Base-by-base conservation (phyloP, 768 basidiomycete genomes). In the Dictyophora rubrovolvata region DNA sequence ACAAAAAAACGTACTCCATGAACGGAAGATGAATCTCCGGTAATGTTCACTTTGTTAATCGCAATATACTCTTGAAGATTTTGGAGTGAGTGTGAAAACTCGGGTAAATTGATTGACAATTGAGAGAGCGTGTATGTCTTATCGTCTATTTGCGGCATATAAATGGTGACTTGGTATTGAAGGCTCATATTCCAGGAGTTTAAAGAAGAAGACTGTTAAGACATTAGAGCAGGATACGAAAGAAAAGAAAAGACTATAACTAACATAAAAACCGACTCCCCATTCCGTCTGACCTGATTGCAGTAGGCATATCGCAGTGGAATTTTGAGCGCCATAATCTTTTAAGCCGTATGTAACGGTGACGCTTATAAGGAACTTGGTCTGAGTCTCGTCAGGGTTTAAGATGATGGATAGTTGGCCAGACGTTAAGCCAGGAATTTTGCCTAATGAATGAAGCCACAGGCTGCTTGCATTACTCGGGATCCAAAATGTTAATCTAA, bases 221-320 rank as follows among this genome's bases (percentile, higher is more conserved):
- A 42, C n/a, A n/a, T 42, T 28, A 28, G 28, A 28, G 28, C 28
- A 28, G 7, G 28, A 28, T 28, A 28, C 7, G 4, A 28, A 28
- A 28, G 4, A 28, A 28, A 34, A 36, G 10, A 21, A 17, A n/a
- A 20, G 1, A 36, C 17, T 36, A 51, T n/a, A 35, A 59, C 57
- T 52, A 28, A 59, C 57, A 36, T 59, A 59, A 16, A 59, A 42
- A 3, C 57, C 57, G 4, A 59, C 36, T 1, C 57, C 57, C 57
- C 57, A 59, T 3, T 28, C 28, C 11, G 20, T 51, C 35, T 53
- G 48, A 17, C 33, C 35, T 7, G 21, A 17, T 21, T 59, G 57
- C 49, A 59, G 49, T 20, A 59, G 21, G 48, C 57, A 59, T 22
- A 59, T 37, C n/a, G 57, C 57, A 21, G 57, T 42, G 28, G 48